Evolutionary conservation across 441 rosid species (phyloP).

Genomic region (Erodium texanum): DNA sequence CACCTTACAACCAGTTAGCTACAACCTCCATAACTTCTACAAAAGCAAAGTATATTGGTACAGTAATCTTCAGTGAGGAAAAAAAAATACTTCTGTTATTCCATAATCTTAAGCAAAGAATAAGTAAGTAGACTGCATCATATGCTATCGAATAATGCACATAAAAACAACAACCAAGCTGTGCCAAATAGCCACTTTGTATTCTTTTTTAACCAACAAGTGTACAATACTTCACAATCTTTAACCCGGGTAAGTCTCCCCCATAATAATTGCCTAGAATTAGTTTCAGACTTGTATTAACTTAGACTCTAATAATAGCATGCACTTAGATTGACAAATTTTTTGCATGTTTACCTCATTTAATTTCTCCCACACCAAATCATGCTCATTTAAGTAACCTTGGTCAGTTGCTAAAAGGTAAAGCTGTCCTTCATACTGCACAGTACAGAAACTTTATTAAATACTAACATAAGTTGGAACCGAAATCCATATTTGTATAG

Average conservation of each 20-base stretch:
- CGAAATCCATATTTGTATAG: not conserved
- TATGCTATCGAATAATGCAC: not conserved
- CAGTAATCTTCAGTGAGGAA: not conserved
- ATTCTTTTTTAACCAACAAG: not conserved
- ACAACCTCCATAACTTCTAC: not conserved
- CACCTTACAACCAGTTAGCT: not conserved
- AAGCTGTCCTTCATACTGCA: constrained; percentile 91
- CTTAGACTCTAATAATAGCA: not conserved
- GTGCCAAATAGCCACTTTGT: not conserved
- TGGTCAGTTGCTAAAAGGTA: constrained; percentile 99
- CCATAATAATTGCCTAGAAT: not conserved
- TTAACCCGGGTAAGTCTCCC: not conserved
- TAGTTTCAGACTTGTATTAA: not conserved
- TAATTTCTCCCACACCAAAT: constrained; percentile 94
- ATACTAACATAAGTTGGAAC: constrained; percentile 4
- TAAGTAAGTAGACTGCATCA: not conserved
- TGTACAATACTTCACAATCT: not conserved
- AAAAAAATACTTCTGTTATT: not conserved
- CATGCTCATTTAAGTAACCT: constrained; percentile 87
- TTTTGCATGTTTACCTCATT: constrained; percentile 54
- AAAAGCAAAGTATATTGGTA: not conserved
- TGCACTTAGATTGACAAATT: constrained; percentile 7
- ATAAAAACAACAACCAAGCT: not conserved
- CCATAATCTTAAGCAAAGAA: not conserved
- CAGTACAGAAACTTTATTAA: constrained; percentile 15